A percentile compares a stretch with the other conserved stretches of the same genome.
phyloP scores from a whole-genome alignment of 164 flowering plant species.

The Vitis amurensis region DNA sequence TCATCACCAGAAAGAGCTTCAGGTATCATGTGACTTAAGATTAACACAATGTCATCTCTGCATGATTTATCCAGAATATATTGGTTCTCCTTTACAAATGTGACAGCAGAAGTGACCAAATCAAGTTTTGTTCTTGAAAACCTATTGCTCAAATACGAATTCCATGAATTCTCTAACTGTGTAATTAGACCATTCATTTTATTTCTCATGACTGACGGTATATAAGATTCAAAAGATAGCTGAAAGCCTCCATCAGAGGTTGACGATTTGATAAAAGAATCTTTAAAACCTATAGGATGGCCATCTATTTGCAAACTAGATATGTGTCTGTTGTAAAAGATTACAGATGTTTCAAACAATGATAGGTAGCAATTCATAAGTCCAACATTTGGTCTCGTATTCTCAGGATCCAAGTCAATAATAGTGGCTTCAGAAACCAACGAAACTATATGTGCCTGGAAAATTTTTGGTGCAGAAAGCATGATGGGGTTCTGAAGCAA shows the following conservation, averaged over 20 bases:
- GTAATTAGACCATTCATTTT: slow-evolving; percentile 32
- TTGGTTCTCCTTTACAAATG: slow-evolving; percentile 44
- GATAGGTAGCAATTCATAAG: slow-evolving; percentile 33
- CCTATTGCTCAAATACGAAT: slow-evolving; percentile 2
- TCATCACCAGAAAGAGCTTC: slow-evolving; percentile 36
- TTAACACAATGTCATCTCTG: slow-evolving; percentile 41
- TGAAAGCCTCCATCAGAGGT: slow-evolving; percentile 11
- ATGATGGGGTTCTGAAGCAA: slow-evolving; percentile 51
- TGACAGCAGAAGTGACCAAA: slow-evolving; percentile 35
- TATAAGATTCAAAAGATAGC: slow-evolving; percentile 44
- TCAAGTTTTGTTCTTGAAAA: slow-evolving; percentile 30
- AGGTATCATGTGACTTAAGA: slow-evolving; percentile 42
- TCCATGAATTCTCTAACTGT: slow-evolving; percentile 30
- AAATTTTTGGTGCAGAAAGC: slow-evolving; percentile 50
- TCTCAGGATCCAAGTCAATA: slow-evolving; percentile 13
- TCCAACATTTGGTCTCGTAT: slow-evolving; percentile 17
- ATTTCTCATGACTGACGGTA: slow-evolving; percentile 36
- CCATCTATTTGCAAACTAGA: slow-evolving; percentile 28
- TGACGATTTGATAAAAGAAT: slow-evolving; percentile 17
- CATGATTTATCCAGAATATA: slow-evolving; percentile 32
- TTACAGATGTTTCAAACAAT: slow-evolving; percentile 60
- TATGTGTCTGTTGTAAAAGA: slow-evolving; percentile 43
- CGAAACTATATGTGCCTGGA: slow-evolving; percentile 65
- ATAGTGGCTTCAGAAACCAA: slow-evolving; percentile 50
- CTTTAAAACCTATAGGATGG: slow-evolving; percentile 10